A percentile compares a stretch with the other conserved stretches of the same genome.
phyloP scores from a whole-genome alignment of 495 filamentous ascomycete genomes.

The Neurospora sp. region DNA sequence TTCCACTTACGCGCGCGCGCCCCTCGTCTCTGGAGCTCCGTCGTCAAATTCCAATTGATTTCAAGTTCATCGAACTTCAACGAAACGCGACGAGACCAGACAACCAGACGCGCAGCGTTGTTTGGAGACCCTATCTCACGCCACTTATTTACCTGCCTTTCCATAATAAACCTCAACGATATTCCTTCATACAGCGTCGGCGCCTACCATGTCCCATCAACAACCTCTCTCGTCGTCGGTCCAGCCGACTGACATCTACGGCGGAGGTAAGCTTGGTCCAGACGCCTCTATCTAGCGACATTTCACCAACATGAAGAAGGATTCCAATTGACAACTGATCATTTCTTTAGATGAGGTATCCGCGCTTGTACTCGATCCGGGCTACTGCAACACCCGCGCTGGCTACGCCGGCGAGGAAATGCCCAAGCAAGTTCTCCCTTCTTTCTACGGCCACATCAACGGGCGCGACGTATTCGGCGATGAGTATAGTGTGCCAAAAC shows the following conservation, averaged over 20 bases:
- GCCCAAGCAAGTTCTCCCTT: constrained; percentile 85
- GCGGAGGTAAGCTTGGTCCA: constrained; percentile 53
- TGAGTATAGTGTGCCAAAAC: constrained; percentile 66
- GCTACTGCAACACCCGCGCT: constrained; percentile 80
- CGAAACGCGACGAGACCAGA: background rate
- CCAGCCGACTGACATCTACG: constrained; percentile 61
- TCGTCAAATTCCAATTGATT: background rate
- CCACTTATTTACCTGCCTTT: background rate
- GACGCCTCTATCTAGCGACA: constrained; percentile 8
- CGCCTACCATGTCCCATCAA: constrained; percentile 17
- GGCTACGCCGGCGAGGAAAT: constrained; percentile 97
- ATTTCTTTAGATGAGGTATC: constrained; percentile 73
- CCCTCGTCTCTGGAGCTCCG: background rate
- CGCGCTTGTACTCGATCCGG: constrained; percentile 90
- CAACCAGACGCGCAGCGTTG: background rate
- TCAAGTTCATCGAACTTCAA: background rate
- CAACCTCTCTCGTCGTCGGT: constrained; percentile 27
- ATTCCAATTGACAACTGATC: constrained; percentile 4
- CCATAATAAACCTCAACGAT: background rate
- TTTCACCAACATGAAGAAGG: background rate
- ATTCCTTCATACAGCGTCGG: background rate
- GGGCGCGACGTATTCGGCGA: constrained; percentile 73
- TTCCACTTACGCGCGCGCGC: background rate
- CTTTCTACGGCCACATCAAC: constrained; percentile 56
- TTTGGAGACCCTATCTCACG: background rate